Evolutionary conservation across 306 rosid species (phyloP), one percentile per base, ranked within the genome.

Genomic region (Pterocarpus santalinus): DNA sequence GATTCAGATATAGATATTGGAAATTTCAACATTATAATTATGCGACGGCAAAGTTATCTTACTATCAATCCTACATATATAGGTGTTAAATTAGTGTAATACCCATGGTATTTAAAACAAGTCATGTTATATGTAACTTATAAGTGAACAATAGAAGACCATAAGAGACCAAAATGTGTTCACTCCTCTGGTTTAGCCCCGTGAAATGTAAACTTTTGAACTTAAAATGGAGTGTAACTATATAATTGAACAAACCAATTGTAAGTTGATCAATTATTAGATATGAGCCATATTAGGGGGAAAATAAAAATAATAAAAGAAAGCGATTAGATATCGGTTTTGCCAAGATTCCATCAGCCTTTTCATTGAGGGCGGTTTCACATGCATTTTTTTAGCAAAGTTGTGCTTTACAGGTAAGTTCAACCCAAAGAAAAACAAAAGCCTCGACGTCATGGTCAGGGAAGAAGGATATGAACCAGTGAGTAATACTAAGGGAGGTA

Each of bases 331-430:
- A 71, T 1, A 33, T 43, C 57, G 53, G 65, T 73, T 74, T 81
- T 68, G 80, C 63, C 2, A 80, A 62, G 65, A 72, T 80, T 62
- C 46, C 33, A 47, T 71, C 35, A 5, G 34, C 5, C 60, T 53
- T 80, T 81, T 73, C 12, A 49, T 64, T 55, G 84, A 73, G 65
- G 63, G 82, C 5, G 7, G 51, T n/a, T 43, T 4, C 28, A 41
- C 71, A 44, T 75, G 76, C 46, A 12, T n/a, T 44, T 75, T 65
- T 74, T 12, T 38, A 43, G 47, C 15, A 38, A 67, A 47, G 17
- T 68, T 35, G 14, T 34, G 44, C 51, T 58, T 57, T 28, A 52
- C 41, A 46, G 43, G 70, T 74, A 46, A 81, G 15, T 47, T 60
- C 66, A 75, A 67, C 64, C 28, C 1, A 46, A 47, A 47, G 52